Evolutionary conservation across 2,329 filamentous ascomycete species (phyloP).

Genomic region (Paramyrothecium roridum): DNA sequence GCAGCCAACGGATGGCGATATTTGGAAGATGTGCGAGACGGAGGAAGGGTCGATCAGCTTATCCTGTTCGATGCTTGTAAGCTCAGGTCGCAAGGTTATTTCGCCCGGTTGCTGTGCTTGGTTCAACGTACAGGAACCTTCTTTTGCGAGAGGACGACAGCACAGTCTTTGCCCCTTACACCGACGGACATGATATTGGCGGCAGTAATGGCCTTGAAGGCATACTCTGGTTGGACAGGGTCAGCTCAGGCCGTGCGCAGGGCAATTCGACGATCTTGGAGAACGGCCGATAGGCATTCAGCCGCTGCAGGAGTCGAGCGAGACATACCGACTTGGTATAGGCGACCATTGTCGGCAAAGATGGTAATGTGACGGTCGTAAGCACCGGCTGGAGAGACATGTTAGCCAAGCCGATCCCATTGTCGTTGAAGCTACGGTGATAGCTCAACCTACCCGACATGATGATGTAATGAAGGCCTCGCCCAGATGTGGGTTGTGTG

Average conservation of each 20-base stretch:
- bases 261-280: conserved; percentile 2
- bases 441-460: conserved; percentile 48
- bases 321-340: conserved; percentile 97
- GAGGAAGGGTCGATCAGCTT: conserved; percentile 98
- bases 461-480: conserved; percentile 25
- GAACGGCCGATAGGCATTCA: neutral
- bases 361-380: conserved; percentile 99
- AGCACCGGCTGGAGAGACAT: conserved; percentile 53
- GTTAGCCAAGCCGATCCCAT: conserved; percentile 21
- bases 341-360: conserved; percentile 96
- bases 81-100: conserved; percentile 4
- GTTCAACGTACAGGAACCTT: conserved; percentile 94
- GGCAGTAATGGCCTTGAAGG: conserved; percentile 99
- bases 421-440: conserved; percentile 5
- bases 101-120: neutral
- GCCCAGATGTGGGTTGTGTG: neutral
- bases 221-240: conserved; percentile 72
- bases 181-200: conserved; percentile 99
- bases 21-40: conserved; percentile 94
- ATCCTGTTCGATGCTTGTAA: conserved; percentile 58
- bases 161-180: conserved; percentile 93
- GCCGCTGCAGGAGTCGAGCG: neutral
- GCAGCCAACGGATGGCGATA: conserved; percentile 93
- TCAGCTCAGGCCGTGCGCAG: conserved; percentile 9
- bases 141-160: conserved; percentile 97